Evolutionary conservation across 176 grass and related monocot genomes (phyloP).

Genomic region (Tillandsia fasciculata): DNA sequence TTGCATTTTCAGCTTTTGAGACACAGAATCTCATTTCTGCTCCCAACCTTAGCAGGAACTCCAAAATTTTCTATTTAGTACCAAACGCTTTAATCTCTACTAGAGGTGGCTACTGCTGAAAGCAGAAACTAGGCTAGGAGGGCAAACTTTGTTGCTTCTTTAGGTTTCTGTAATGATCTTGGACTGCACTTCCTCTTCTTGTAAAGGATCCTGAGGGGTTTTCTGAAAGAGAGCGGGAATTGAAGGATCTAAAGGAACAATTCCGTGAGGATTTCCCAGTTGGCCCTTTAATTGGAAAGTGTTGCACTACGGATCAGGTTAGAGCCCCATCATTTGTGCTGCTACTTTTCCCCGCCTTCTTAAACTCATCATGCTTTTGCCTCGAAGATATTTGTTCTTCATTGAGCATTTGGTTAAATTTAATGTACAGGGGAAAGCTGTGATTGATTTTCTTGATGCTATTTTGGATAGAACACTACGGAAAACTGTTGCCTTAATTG

Average conservation of each 20-base stretch:
- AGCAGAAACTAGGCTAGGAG: too few species aligned
- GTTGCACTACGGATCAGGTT: conserved; percentile 94
- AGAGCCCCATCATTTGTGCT: background rate
- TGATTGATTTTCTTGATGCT: conserved; percentile 82
- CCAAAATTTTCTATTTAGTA: too few species aligned
- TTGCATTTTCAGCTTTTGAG: too few species aligned
- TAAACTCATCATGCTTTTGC: background rate
- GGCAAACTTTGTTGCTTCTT: background rate
- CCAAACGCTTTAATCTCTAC: too few species aligned
- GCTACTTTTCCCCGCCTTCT: too few species aligned
- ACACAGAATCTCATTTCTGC: too few species aligned
- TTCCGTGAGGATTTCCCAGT: conserved; percentile 77
- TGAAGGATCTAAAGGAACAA: conserved; percentile 81
- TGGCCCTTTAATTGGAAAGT: conserved; percentile 90
- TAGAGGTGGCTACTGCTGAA: too few species aligned
- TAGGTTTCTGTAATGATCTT: background rate
- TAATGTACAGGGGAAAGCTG: conserved; percentile 55
- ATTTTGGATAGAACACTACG: conserved; percentile 85
- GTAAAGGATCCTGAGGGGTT: conserved; percentile 76
- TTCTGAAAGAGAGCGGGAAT: conserved; percentile 67
- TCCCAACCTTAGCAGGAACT: too few species aligned
- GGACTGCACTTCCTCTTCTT: background rate
- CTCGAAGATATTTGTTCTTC: background rate
- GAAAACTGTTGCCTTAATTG: conserved; percentile 71
- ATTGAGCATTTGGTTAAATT: conserved; percentile 7